Evolutionary conservation across 1,284 basidiomycete species (phyloP).

Genomic region (Microbotryum scabiosae): DNA sequence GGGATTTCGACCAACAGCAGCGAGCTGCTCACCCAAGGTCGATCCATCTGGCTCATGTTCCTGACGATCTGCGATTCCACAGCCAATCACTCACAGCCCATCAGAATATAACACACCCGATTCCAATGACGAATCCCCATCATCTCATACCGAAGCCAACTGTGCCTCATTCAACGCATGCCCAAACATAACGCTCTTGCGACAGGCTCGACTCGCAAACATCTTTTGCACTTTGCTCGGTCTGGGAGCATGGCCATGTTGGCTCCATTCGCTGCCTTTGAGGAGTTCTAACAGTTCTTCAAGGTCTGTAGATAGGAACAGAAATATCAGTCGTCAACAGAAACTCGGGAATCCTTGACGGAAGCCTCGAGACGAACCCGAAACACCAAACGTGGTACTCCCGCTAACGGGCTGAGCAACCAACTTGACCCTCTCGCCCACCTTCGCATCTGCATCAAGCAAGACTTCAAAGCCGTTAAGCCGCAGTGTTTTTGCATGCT

Average conservation of each 20-base stretch:
- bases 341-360: not conserved
- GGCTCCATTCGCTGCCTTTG: slow-evolving; percentile 50
- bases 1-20: not conserved
- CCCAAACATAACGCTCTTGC: slow-evolving; percentile 95
- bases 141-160: slow-evolving; percentile 63
- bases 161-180: slow-evolving; percentile 64
- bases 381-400: slow-evolving; percentile 67
- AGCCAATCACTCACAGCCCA: not conserved
- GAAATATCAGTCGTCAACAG: slow-evolving; percentile 47
- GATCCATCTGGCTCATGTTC: slow-evolving; percentile 93
- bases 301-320: slow-evolving; percentile 66
- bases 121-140: not conserved
- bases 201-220: slow-evolving; percentile 93
- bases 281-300: slow-evolving; percentile 85
- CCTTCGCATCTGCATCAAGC: slow-evolving; percentile 50
- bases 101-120: slow-evolving; percentile 8
- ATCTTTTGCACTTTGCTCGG: slow-evolving; percentile 76
- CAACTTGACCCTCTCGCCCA: slow-evolving; percentile 56
- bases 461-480: slow-evolving; percentile 79
- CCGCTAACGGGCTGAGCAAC: slow-evolving; percentile 85
- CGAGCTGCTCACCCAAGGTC: slow-evolving; percentile 61
- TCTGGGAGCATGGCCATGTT: slow-evolving; percentile 63
- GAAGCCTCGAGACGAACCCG: slow-evolving; percentile 44
- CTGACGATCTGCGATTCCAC: slow-evolving; percentile 56
- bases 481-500: slow-evolving; percentile 70